Percentiles rank a stretch among this genome's conserved stretches.
Conservation (phyloP, 2,329 filamentous ascomycete species). For the Fusarium oxysporum region DNA sequence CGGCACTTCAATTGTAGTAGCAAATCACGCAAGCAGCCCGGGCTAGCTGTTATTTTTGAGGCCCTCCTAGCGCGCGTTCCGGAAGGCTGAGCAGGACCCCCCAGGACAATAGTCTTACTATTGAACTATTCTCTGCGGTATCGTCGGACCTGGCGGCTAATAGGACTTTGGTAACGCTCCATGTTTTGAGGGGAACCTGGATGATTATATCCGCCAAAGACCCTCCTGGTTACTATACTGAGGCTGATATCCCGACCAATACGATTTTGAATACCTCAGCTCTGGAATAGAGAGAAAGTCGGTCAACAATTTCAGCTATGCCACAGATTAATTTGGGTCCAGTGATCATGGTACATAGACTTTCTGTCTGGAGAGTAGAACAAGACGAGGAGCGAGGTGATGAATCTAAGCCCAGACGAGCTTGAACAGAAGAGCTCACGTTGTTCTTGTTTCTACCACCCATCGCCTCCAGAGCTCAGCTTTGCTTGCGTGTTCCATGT, state of each 20-base stretch:
- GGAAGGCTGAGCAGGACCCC: neutral
- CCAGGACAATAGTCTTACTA: accelerated
- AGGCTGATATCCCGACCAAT: neutral
- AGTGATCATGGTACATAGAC: neutral
- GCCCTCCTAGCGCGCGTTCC: neutral
- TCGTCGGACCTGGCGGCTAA: neutral
- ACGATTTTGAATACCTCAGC: accelerated
- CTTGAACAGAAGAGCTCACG: neutral
- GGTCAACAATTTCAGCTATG: neutral
- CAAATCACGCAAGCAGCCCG: accelerated
- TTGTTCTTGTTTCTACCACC: neutral
- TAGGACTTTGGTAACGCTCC: neutral
- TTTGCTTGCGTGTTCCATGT: neutral
- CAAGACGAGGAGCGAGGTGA: neutral
- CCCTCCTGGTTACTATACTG: neutral
- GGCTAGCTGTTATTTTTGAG: accelerated
- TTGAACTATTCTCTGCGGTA: accelerated
- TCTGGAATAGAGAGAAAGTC: neutral
- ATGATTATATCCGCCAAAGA: neutral
- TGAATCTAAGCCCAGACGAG: neutral
- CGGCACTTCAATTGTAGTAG: accelerated
- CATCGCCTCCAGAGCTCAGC: neutral
- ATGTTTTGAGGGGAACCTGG: accelerated
- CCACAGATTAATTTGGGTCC: accelerated
- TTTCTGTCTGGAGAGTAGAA: accelerated